These are phyloP conservation scores for Ustilago hordei DNA, from an alignment of 1,284 basidiomycete species.

Conservation along the genomic window DNA sequence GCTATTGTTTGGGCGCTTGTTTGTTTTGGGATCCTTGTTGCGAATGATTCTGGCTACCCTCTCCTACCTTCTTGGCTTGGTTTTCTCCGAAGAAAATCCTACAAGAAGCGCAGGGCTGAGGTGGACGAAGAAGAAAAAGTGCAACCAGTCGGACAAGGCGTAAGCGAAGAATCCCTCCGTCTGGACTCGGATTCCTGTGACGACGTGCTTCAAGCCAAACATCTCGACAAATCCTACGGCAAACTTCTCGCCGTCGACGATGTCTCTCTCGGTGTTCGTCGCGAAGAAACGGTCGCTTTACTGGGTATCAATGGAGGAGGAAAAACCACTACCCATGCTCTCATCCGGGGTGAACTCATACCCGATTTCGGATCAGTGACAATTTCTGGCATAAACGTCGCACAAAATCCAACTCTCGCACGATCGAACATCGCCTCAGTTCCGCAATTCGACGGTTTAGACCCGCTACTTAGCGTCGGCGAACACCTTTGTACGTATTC, in stretches of 20 bases:
- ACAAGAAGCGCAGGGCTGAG: background rate
- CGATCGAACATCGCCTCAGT: slow-evolving; percentile 40
- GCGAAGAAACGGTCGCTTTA: slow-evolving; percentile 78
- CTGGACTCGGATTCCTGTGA: slow-evolving; percentile 71
- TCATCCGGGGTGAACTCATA: slow-evolving; percentile 39
- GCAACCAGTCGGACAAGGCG: slow-evolving; percentile 71
- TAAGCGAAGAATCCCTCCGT: slow-evolving; percentile 74
- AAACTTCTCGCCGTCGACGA: slow-evolving; percentile 78
- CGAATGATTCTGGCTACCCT: slow-evolving; percentile 74
- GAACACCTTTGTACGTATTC: slow-evolving; percentile 76
- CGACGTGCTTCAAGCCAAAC: slow-evolving; percentile 77
- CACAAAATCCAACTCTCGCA: slow-evolving; percentile 33
- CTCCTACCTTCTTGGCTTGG: slow-evolving; percentile 19
- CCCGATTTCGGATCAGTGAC: slow-evolving; percentile 38
- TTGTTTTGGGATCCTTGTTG: slow-evolving; percentile 75
- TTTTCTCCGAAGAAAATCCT: slow-evolving; percentile 8
- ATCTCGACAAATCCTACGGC: slow-evolving; percentile 77
- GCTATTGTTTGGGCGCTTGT: slow-evolving; percentile 74
- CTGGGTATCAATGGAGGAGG: slow-evolving; percentile 82
- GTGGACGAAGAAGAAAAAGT: slow-evolving; percentile 26
- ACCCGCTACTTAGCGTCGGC: slow-evolving; percentile 79
- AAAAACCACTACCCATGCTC: slow-evolving; percentile 75
- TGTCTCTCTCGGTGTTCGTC: slow-evolving; percentile 78
- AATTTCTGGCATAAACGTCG: slow-evolving; percentile 34
- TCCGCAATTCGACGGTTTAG: slow-evolving; percentile 85